Evolutionary conservation across 2,329 filamentous ascomycete genomes (phyloP).

Genomic region (Triangularia setosa): DNA sequence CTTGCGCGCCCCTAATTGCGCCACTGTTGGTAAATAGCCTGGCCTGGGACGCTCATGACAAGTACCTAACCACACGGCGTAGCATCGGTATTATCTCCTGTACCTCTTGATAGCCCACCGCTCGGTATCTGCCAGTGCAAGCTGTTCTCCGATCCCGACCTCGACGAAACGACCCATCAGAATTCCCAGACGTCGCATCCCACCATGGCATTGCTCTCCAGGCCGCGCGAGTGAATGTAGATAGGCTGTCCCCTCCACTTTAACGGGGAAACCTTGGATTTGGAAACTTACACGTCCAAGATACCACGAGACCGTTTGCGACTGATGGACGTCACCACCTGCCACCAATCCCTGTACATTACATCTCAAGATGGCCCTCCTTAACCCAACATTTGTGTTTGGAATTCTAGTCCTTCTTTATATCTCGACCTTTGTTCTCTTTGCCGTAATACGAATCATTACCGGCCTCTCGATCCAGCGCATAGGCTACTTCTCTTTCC

Average conservation of each 20-base stretch:
- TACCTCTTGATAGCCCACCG: neutral
- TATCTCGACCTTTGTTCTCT: slow-evolving; percentile 85
- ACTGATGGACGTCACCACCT: slow-evolving; percentile 11
- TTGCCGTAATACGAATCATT: slow-evolving; percentile 85
- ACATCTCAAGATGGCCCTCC: slow-evolving; percentile 53
- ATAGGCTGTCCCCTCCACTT: neutral
- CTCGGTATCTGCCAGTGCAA: neutral
- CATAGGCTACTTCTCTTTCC: slow-evolving; percentile 86
- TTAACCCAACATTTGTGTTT: slow-evolving; percentile 77
- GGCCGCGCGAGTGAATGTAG: slow-evolving; percentile 19
- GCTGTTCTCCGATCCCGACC: neutral
- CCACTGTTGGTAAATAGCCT: neutral
- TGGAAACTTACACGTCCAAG: slow-evolving; percentile 2
- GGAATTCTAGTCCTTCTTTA: slow-evolving; percentile 83
- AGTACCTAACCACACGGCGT: neutral
- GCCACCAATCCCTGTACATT: slow-evolving; percentile 17
- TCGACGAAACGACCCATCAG: neutral
- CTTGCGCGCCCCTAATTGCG: neutral
- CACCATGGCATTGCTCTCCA: slow-evolving; percentile 20
- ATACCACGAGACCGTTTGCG: slow-evolving; percentile 1
- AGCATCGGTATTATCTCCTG: neutral
- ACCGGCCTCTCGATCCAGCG: slow-evolving; percentile 95
- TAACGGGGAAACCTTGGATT: neutral
- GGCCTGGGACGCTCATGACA: neutral
- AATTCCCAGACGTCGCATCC: slow-evolving; percentile 10